These are phyloP conservation scores for Apiospora marii DNA, from an alignment of 2,329 filamentous ascomycete genomes.

Conservation along the genomic window DNA sequence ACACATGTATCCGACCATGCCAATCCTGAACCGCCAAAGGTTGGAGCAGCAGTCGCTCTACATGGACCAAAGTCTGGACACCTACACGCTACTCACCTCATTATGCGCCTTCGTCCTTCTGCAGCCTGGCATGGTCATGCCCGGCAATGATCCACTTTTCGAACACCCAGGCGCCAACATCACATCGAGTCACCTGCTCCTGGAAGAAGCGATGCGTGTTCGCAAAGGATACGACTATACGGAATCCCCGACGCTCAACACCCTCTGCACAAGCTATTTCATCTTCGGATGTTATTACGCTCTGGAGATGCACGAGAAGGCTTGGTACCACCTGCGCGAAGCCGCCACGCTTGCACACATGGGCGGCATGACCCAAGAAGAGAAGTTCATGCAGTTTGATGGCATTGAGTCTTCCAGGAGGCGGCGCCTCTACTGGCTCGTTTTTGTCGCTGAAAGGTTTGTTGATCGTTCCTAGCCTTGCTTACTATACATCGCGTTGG, in stretches of 20 bases:
- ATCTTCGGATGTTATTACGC: constrained; percentile 77
- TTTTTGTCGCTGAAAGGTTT: constrained; percentile 75
- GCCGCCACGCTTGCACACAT: constrained; percentile 74
- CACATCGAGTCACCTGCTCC: constrained; percentile 69
- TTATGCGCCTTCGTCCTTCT: constrained; percentile 74
- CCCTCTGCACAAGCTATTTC: constrained; percentile 79
- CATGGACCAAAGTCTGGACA: constrained; percentile 68
- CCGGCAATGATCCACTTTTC: constrained; percentile 61
- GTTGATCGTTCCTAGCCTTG: constrained; percentile 27
- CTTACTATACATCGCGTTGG: neutral
- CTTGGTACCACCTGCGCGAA: constrained; percentile 82
- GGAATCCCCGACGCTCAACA: constrained; percentile 63
- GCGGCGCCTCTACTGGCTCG: constrained; percentile 75
- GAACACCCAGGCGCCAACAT: constrained; percentile 67
- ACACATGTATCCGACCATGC: constrained; percentile 70
- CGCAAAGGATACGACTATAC: constrained; percentile 69
- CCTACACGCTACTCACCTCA: constrained; percentile 70
- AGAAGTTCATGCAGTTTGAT: constrained; percentile 67
- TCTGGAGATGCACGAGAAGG: constrained; percentile 76
- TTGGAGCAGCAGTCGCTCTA: constrained; percentile 66
- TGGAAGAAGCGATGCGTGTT: constrained; percentile 73
- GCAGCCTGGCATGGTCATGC: constrained; percentile 71
- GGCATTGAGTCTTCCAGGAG: constrained; percentile 67
- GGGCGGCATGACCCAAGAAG: constrained; percentile 67
- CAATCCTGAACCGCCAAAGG: constrained; percentile 66